Percentiles rank a stretch among this genome's conserved stretches.
Conservation (phyloP, 768 basidiomycete species). For the Mrakia gelida region DNA sequence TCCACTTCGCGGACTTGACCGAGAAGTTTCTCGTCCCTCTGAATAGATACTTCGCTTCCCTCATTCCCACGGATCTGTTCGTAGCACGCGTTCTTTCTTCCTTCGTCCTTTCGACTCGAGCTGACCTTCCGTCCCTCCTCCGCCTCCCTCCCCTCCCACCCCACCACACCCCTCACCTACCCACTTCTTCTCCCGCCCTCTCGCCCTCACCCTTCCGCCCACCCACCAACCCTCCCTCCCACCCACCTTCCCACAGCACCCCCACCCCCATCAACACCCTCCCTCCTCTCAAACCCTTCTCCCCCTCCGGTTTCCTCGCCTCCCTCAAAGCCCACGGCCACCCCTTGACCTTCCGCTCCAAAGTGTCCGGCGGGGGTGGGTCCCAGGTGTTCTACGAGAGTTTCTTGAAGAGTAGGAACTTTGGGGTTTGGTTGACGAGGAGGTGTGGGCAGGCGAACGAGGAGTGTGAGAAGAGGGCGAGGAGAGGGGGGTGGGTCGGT, state of each 20-base stretch:
- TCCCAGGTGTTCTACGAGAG: conserved; percentile 31
- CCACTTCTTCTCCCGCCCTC: too few species aligned
- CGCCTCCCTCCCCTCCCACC: background rate
- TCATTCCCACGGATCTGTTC: conserved; percentile 56
- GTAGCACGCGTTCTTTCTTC: background rate
- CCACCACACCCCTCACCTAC: background rate
- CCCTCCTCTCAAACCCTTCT: conserved; percentile 53
- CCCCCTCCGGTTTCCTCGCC: conserved; percentile 61
- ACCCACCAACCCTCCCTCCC: background rate
- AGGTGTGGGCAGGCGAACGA: conserved; percentile 28
- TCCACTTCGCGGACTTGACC: conserved; percentile 80
- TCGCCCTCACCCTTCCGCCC: background rate
- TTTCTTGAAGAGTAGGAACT: conserved; percentile 27
- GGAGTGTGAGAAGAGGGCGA: conserved; percentile 28
- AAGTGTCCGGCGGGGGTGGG: conserved; percentile 2
- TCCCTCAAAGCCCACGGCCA: conserved; percentile 68
- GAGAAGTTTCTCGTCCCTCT: conserved; percentile 82
- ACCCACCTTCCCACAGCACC: background rate
- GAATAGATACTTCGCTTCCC: conserved; percentile 81
- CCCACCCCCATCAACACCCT: conserved; percentile 52
- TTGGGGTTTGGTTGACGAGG: conserved; percentile 30
- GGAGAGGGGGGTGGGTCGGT: conserved; percentile 20
- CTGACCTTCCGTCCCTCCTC: background rate
- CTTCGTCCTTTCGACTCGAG: background rate
- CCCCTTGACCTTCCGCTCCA: conserved; percentile 63